Percentiles rank a stretch among this genome's conserved stretches.
Conservation (phyloP, 768 basidiomycete genomes). For the Lactifluus hygrophoroides region DNA sequence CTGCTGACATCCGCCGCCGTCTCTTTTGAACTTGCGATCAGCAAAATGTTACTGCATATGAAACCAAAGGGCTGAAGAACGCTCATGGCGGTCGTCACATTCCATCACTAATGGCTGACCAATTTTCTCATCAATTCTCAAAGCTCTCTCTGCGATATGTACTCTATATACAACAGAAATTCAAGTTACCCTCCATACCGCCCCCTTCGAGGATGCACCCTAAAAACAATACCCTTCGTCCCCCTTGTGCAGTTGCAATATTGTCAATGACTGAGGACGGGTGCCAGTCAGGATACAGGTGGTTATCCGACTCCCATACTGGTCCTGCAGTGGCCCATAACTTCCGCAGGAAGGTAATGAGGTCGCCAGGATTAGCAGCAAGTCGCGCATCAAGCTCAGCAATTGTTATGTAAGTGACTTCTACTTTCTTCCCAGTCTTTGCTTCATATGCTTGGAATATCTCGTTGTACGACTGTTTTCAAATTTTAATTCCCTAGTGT, state of each 20-base stretch:
- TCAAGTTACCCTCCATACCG: background rate
- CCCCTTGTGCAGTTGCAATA: background rate
- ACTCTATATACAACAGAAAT: background rate
- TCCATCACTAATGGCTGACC: no score
- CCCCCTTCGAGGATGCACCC: background rate
- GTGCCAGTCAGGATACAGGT: conserved; percentile 22
- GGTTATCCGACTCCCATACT: no score
- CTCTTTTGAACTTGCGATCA: no score
- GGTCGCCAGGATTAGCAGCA: no score
- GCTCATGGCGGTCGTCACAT: background rate
- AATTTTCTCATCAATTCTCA: background rate
- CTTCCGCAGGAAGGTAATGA: background rate
- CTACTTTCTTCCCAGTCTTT: conserved; percentile 17
- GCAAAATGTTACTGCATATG: no score
- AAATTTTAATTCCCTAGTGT: background rate
- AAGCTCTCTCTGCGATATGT: background rate
- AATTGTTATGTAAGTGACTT: conserved; percentile 16
- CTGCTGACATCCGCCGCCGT: no score
- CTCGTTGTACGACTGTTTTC: conserved; percentile 16
- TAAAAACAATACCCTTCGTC: background rate
- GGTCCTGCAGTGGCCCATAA: conserved; percentile 6
- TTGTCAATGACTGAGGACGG: conserved; percentile 15
- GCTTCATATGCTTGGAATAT: conserved; percentile 16
- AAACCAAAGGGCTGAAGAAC: background rate
- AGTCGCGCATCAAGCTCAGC: no score